Conservation (phyloP, 768 basidiomycete genomes). For the Lactarius tabidus region DNA sequence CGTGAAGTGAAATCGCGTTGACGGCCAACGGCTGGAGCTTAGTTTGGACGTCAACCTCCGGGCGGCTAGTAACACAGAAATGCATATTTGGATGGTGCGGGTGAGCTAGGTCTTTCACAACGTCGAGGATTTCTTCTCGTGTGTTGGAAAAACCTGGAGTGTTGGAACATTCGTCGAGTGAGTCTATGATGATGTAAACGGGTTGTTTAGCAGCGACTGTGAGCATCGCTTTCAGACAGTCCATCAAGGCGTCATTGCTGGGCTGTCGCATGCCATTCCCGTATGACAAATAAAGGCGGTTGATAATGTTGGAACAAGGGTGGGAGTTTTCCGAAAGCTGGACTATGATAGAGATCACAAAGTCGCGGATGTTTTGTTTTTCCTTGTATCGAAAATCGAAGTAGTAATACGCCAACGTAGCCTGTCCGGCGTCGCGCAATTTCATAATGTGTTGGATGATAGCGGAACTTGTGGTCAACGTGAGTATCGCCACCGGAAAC, state of each 20-base stretch:
- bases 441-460: not conserved
- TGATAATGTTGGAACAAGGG: not conserved
- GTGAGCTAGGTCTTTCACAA: conserved; percentile 1
- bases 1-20: not conserved
- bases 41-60: conserved; percentile 4
- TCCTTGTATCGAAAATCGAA: conserved; percentile 4
- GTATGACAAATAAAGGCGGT: not conserved
- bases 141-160: not conserved
- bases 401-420: conserved; percentile 1
- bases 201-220: not conserved
- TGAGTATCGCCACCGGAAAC: not conserved
- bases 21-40: not conserved
- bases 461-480: not conserved
- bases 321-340: not conserved
- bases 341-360: not conserved
- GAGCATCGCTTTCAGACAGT: not conserved
- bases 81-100: not conserved
- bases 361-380: not conserved
- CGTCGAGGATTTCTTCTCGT: not conserved
- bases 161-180: conserved; percentile 3
- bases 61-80: conserved; percentile 9
- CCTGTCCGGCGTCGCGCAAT: not conserved
- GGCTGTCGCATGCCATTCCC: not conserved
- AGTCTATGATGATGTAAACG: not conserved
- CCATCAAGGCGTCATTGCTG: not conserved